Evolutionary conservation across 306 rosid genomes (phyloP).

Genomic region (Lotus japonicus): DNA sequence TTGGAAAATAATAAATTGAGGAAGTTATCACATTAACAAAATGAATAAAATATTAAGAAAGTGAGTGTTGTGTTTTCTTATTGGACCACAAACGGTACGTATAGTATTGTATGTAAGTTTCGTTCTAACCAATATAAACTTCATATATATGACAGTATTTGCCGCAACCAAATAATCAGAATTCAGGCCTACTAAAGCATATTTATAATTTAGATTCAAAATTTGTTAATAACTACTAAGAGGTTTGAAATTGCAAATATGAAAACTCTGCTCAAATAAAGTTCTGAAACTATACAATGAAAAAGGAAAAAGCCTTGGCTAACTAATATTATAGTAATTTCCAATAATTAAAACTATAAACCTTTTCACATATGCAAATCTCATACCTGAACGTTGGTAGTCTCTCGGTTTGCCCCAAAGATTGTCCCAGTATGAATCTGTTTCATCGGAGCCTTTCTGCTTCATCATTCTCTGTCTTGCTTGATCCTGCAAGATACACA

Average conservation of each 20-base stretch:
- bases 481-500: slow-evolving; percentile 44
- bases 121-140: too few species aligned
- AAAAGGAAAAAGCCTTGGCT: not conserved
- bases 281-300: not conserved
- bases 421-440: slow-evolving; percentile 67
- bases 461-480: slow-evolving; percentile 75
- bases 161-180: not conserved
- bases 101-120: too few species aligned
- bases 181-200: not conserved
- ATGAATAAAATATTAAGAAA: too few species aligned
- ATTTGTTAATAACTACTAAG: not conserved
- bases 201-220: not conserved
- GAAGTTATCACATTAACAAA: too few species aligned
- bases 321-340: not conserved
- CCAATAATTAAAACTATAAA: not conserved
- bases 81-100: too few species aligned
- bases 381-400: slow-evolving; percentile 55
- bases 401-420: slow-evolving; percentile 65
- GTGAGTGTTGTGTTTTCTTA: too few species aligned
- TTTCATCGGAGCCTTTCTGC: slow-evolving; percentile 44
- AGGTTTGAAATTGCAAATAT: not conserved
- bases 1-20: too few species aligned
- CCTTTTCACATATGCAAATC: not conserved
- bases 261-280: not conserved
- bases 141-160: not conserved